These are phyloP conservation scores for Yamadazyma phyllophila DNA, from an alignment of 805 yeast species.

Conservation along the genomic window DNA sequence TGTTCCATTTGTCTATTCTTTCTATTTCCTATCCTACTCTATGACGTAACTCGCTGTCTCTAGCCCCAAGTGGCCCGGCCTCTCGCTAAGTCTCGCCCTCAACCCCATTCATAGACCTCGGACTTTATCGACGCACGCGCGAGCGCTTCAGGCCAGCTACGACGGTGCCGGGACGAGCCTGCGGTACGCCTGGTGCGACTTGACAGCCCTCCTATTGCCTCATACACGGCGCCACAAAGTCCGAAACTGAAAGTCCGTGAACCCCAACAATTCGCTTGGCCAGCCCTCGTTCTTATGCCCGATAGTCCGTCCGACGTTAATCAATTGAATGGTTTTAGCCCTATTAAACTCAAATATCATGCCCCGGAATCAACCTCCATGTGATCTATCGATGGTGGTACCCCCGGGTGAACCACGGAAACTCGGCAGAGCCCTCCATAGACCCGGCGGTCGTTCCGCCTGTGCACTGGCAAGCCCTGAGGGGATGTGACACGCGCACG, in stretches of 20 bases:
- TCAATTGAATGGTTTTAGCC: too few relatives aligned
- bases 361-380: neutral
- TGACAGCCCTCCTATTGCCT: neutral
- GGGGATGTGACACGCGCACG: constrained; percentile 4
- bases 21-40: too few relatives aligned
- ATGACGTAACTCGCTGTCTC: too few relatives aligned
- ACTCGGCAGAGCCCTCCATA: neutral
- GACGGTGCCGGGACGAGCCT: neutral
- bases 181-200: neutral
- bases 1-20: too few relatives aligned
- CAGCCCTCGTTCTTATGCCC: too few relatives aligned
- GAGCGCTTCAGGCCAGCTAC: neutral
- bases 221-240: neutral
- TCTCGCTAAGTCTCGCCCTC: too few relatives aligned
- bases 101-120: too few relatives aligned
- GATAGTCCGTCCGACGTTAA: too few relatives aligned
- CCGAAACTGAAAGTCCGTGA: neutral
- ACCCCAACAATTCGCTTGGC: neutral
- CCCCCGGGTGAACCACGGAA: too few relatives aligned
- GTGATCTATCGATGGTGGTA: too few relatives aligned
- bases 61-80: too few relatives aligned
- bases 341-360: neutral
- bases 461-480: neutral
- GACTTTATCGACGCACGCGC: too few relatives aligned
- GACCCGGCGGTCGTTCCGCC: neutral